These are phyloP conservation scores for Flueggea neowawraea DNA, from an alignment of 441 rosid genomes.

Conservation along the genomic window DNA sequence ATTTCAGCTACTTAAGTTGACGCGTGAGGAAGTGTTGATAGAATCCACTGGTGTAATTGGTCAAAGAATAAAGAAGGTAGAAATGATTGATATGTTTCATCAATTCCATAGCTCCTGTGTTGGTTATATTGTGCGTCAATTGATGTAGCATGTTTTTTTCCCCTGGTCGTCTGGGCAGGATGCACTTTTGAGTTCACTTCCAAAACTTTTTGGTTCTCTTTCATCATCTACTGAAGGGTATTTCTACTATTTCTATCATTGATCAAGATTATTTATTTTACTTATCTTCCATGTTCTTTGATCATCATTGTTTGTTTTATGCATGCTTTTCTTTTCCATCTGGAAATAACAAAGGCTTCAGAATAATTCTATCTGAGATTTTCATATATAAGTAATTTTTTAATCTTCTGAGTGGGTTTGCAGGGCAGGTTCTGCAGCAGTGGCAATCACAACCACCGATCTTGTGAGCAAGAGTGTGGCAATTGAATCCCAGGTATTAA, in stretches of 20 bases:
- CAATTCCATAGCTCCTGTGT: not conserved
- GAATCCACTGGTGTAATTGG: constrained; percentile 98
- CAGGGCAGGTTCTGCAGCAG: constrained; percentile 98
- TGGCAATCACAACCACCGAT: constrained; percentile 96
- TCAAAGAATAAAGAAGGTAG: constrained; percentile 85
- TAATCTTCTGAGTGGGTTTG: constrained; percentile 20
- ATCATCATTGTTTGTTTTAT: not conserved
- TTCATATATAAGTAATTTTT: not conserved
- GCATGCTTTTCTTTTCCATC: not conserved
- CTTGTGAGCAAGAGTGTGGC: constrained; percentile 99
- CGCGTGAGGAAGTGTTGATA: constrained; percentile 60
- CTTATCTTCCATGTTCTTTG: not conserved
- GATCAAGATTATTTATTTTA: not conserved
- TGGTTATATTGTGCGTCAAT: constrained; percentile 1
- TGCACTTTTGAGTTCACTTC: constrained; percentile 79
- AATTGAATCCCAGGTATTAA: constrained; percentile 63
- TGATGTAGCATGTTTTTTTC: constrained; percentile 2
- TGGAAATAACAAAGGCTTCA: no score
- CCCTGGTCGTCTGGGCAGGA: constrained; percentile 43
- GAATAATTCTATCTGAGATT: not conserved
- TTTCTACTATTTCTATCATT: constrained; percentile 11
- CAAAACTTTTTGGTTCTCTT: constrained; percentile 55
- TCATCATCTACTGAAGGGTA: constrained; percentile 72
- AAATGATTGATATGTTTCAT: not conserved
- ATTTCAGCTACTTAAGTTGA: constrained; percentile 61